A percentile compares a stretch with the other conserved stretches of the same genome.
Evolutionary conservation across 2,329 filamentous ascomycete genomes (phyloP).

Genomic region (Ilyonectria robusta): DNA sequence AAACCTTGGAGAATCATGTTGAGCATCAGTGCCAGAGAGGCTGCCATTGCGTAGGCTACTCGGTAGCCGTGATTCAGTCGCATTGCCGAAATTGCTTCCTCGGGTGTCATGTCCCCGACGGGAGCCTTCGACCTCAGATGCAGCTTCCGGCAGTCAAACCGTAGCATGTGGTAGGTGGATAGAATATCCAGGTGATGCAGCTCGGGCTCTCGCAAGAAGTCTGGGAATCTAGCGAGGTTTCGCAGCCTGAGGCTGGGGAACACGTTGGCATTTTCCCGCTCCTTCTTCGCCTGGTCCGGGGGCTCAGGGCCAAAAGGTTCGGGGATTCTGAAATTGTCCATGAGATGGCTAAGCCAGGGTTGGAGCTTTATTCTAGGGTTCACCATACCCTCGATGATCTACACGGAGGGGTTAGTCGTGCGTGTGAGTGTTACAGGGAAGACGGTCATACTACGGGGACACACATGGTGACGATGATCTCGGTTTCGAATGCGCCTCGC

Average conservation of each 20-base stretch:
- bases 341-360: slow-evolving; percentile 38
- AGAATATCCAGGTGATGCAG: slow-evolving; percentile 36
- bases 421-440: no score
- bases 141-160: slow-evolving; percentile 30
- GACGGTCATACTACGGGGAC: slow-evolving; percentile 50
- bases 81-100: not conserved
- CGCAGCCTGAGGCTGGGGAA: slow-evolving; percentile 28
- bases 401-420: not conserved
- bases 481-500: slow-evolving; percentile 46
- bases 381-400: slow-evolving; percentile 53
- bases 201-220: slow-evolving; percentile 38
- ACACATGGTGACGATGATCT: slow-evolving; percentile 50
- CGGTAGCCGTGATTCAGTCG: slow-evolving; percentile 21
- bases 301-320: slow-evolving; percentile 10
- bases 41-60: slow-evolving; percentile 37
- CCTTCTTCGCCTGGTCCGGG: slow-evolving; percentile 19
- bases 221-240: slow-evolving; percentile 36
- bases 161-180: slow-evolving; percentile 36
- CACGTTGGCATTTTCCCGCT: not conserved
- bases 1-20: slow-evolving; percentile 45
- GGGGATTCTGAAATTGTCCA: slow-evolving; percentile 26
- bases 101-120: slow-evolving; percentile 1
- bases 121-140: not conserved
- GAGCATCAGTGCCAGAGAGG: slow-evolving; percentile 40
- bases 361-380: slow-evolving; percentile 46